Conservation (phyloP, 345 rosid genomes). For the Jatropha curcas region DNA sequence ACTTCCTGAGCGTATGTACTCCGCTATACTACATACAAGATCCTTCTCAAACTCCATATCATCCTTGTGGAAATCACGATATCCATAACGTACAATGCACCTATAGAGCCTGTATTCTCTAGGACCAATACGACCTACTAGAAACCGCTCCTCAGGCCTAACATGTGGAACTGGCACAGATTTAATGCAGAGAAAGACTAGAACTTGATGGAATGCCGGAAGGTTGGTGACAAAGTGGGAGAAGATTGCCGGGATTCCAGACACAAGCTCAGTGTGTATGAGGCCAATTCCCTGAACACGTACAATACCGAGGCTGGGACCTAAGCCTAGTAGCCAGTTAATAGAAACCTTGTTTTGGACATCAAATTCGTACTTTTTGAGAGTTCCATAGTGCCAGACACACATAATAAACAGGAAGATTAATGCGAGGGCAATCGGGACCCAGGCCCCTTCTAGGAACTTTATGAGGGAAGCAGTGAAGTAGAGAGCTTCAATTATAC, state of each 20-base stretch:
- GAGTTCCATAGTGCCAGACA: conserved; percentile 87
- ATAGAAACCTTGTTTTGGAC: conserved; percentile 93
- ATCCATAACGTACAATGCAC: conserved; percentile 92
- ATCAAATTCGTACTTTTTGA: conserved; percentile 81
- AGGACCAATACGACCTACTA: conserved; percentile 80
- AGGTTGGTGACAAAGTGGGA: conserved; percentile 97
- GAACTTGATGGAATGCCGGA: conserved; percentile 94
- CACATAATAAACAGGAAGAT: conserved; percentile 78
- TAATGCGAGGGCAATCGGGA: conserved; percentile 82
- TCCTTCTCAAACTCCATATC: conserved; percentile 89
- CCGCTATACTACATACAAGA: conserved; percentile 86
- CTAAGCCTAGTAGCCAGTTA: conserved; percentile 79
- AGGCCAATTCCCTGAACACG: conserved; percentile 91
- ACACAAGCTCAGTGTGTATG: conserved; percentile 86
- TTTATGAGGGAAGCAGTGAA: conserved; percentile 90
- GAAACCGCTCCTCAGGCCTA: conserved; percentile 78
- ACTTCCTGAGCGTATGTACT: conserved; percentile 64
- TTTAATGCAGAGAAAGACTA: conserved; percentile 89
- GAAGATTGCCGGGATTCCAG: conserved; percentile 94
- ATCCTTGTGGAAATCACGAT: conserved; percentile 86
- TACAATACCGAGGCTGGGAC: conserved; percentile 81
- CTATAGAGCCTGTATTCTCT: conserved; percentile 74
- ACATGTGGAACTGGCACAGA: conserved; percentile 97
- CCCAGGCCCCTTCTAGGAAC: conserved; percentile 98
- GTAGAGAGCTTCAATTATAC: conserved; percentile 88